Evolutionary conservation across 2,329 filamentous ascomycete genomes (phyloP).

Genomic region (Calonectria leucothoes): DNA sequence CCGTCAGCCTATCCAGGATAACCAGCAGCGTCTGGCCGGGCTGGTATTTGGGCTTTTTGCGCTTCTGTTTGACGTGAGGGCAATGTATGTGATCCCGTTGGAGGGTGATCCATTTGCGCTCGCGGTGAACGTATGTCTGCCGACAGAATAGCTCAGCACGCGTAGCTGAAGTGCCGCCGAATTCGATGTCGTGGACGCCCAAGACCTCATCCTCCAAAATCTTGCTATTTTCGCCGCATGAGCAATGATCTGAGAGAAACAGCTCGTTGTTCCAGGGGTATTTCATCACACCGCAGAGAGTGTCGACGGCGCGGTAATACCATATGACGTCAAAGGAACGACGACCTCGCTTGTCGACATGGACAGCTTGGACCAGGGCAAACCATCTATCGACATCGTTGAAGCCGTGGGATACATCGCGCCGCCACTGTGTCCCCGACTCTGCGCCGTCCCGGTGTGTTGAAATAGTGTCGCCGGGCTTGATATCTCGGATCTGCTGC

Average conservation of each 20-base stretch:
- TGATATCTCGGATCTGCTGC: conserved; percentile 48
- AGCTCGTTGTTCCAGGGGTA: conserved; percentile 81
- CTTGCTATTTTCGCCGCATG: conserved; percentile 64
- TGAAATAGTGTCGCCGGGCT: conserved; percentile 61
- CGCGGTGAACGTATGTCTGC: conserved; percentile 72
- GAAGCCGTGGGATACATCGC: conserved; percentile 55
- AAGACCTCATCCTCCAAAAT: conserved; percentile 68
- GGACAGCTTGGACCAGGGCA: conserved; percentile 73
- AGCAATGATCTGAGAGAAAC: conserved; percentile 82
- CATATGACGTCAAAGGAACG: conserved; percentile 74
- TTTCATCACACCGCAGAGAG: conserved; percentile 72
- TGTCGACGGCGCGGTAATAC: conserved; percentile 79
- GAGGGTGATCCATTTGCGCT: conserved; percentile 72
- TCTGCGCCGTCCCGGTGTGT: conserved; percentile 58
- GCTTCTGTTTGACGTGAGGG: conserved; percentile 44
- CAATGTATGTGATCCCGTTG: conserved; percentile 67
- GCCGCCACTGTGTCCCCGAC: conserved; percentile 67
- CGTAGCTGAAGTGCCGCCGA: conserved; percentile 62
- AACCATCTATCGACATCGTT: conserved; percentile 71
- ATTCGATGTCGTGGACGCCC: conserved; percentile 68
- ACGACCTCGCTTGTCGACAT: conserved; percentile 47
- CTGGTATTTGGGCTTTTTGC: conserved; percentile 47
- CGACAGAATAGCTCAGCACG: conserved; percentile 73
- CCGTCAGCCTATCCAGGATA: conserved; percentile 41
- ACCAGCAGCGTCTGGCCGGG: conserved; percentile 72